Evolutionary conservation across 495 filamentous ascomycete species (phyloP), one percentile per base, ranked within the genome.

Genomic region (Collariella sp.): DNA sequence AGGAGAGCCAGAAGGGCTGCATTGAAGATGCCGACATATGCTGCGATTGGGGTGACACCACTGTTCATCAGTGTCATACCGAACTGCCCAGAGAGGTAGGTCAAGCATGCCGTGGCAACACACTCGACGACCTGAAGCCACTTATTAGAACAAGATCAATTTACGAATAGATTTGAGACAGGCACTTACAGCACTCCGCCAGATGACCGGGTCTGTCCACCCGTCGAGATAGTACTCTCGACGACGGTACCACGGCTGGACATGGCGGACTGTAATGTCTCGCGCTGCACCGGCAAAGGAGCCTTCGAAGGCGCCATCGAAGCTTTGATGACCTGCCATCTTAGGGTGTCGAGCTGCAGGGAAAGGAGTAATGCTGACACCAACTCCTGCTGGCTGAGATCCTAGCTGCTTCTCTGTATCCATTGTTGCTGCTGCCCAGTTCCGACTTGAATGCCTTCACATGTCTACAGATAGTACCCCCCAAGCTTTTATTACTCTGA

Each of bases 1-100:
- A 80, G 75, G 1, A 76, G 60, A 3, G 73, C 62, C 16, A 78
- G 69, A 50, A 76, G 60, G 19, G 79, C 59, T 12, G 70, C 54
- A 52, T 74, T 80, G 50, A 64, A 67, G 48, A 80, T 68, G 34
- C 72, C 75, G 12, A 70, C 67, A 38, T 69, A 72, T 12, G 56
- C 61, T 2, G 60, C 56, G 22, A 66, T 36, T 43, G 63, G 58
- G 9, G 45, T 36, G 15, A 63, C 70, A 7, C 57, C 60, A 41
- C 66, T 67, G 42, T 54, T 62, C 23, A 53, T 33, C 24, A 72
- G 34, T 1, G 69, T 69, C 12, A 58, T 54, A 23, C 56, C 52
- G 7, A 70, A 65, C 38, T 66, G 62, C n/a, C 64, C 66, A 1
- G 58, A 62, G 1, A 67, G 12, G 39, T 66, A 67, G 16, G 58